Evolutionary conservation across 1,139 yeast species (phyloP), one percentile per base, ranked within the genome.

Genomic region (Citeromyces hawaiiensis): DNA sequence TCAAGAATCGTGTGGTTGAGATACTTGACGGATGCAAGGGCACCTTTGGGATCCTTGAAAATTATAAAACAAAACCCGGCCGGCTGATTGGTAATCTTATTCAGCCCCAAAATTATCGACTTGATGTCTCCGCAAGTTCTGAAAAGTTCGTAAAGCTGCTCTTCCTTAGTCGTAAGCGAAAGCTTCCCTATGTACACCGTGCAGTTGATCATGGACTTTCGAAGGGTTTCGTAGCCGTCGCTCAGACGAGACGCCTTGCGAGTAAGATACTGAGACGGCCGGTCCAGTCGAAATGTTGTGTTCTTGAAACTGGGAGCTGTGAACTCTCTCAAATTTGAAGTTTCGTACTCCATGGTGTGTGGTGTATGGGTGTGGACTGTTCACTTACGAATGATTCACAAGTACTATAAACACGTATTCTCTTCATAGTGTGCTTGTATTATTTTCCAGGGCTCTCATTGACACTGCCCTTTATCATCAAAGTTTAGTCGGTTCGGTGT

Each of bases 21-120:
- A 54, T 76, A 88, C 53, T 86, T 81, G 53, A 88, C 74, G 5
- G 96, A 83, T 47, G 81, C 76, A 36, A 86, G 63, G 1, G 96
- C 86, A 39, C 83, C 87, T 37, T 68, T 68, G 41, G 78, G 78
- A 10, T 66, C 59, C 41, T 69, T 69, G 56, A 78, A 91, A 37
- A 85, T 80, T 29, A 88, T 87, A 57, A 88, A 88, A 54, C 96
- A 87, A 59, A 91, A 91, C 27, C 97, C 97, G 55, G 97, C 87
- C 1, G 97, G 97, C 0, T 96, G 86, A 51, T 79, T 75, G 48
- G 82, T 80, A 54, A 79, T 79, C 45, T 96, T 70, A 54, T 88
- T 96, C 39, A 88, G 68, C 0, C 98, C 98, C 97, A 91, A 88
- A 43, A 88, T 76, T 36, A 87, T 83, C 49, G 82, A 68, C 45